Base-by-base conservation (phyloP, 139 green algal genomes). In the Coelastrella sp. region DNA sequence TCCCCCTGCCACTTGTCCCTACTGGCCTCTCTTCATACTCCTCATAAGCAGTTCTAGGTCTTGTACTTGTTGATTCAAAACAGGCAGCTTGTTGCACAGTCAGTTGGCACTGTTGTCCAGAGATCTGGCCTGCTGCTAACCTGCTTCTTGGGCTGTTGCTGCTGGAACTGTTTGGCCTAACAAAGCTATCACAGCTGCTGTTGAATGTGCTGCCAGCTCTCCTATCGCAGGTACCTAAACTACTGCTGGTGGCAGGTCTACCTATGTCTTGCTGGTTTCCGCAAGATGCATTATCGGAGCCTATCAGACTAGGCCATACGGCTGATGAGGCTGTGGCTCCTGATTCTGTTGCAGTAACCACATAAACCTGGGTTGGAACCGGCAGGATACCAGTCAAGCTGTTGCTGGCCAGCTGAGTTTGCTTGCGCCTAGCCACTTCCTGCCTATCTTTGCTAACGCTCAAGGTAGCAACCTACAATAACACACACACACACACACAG, bases 311-410 rank as follows among this genome's bases (percentile, higher is more conserved):
- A n/a, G n/a, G n/a, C n/a, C n/a, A n/a, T n/a, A n/a, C n/a, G n/a
- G n/a, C n/a, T n/a, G n/a, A n/a, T n/a, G n/a, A n/a, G n/a, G n/a
- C n/a, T n/a, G n/a, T n/a, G n/a, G n/a, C n/a, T n/a, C n/a, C n/a
- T n/a, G 27, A 4, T 40, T 23, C 27, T 21, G 38, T 30, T 43
- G 19, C n/a, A n/a, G 27, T 19, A 40, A 19, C 25, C n/a, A 41
- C 27, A 27, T 69, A 30, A 23, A 2, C 25, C 8, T 69, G 62
- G 15, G 30, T 40, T 8, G 62, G 27, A 19, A 30, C 62, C 40
- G 62, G 69, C 41, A 82, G 75, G 34, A 84, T 74, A 13, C 59
- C 78, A 34, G 30, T 13, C 13, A 84, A 64, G 78, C 78, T 84
- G 78, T 35, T 75, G 59, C 78, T 75, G 2, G 78, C 78, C 27